Percentiles rank a stretch among this genome's conserved stretches.
Evolutionary conservation across 306 rosid species (phyloP).

Genomic region (Cyamopsis tetragonoloba): DNA sequence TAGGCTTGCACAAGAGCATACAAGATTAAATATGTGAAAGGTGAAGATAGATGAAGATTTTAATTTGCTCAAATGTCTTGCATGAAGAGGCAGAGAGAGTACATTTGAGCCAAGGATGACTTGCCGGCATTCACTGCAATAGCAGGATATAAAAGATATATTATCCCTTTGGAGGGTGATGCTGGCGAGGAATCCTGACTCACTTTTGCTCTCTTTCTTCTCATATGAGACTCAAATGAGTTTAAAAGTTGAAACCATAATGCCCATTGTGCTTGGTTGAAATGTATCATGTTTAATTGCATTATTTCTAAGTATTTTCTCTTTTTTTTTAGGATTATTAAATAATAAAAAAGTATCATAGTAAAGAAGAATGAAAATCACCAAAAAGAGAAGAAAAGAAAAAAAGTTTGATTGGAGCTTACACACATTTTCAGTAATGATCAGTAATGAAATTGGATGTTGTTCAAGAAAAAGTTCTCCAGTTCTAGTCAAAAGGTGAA

Average conservation of each 20-base stretch:
- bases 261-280: neutral
- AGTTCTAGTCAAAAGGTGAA: no score
- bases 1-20: neutral
- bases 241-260: neutral
- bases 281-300: no score
- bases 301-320: no score
- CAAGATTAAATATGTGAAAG: neutral
- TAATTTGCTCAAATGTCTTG: constrained; percentile 15
- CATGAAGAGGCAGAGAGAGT: constrained; percentile 26
- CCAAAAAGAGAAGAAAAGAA: no score
- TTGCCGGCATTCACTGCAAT: constrained; percentile 23
- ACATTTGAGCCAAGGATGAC: constrained; percentile 41
- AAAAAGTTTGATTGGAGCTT: no score
- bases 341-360: no score
- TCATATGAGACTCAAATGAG: constrained; percentile 27
- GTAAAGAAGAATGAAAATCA: no score
- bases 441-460: no score
- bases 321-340: no score
- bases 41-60: neutral
- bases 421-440: no score
- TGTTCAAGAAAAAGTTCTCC: no score
- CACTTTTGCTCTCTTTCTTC: constrained; percentile 27
- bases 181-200: constrained; percentile 23
- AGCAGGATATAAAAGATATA: no score
- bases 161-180: neutral